Percentiles rank a stretch among this genome's conserved stretches.
Evolutionary conservation across 2,329 filamentous ascomycete species (phyloP).

Genomic region (Ophiostoma australiae): DNA sequence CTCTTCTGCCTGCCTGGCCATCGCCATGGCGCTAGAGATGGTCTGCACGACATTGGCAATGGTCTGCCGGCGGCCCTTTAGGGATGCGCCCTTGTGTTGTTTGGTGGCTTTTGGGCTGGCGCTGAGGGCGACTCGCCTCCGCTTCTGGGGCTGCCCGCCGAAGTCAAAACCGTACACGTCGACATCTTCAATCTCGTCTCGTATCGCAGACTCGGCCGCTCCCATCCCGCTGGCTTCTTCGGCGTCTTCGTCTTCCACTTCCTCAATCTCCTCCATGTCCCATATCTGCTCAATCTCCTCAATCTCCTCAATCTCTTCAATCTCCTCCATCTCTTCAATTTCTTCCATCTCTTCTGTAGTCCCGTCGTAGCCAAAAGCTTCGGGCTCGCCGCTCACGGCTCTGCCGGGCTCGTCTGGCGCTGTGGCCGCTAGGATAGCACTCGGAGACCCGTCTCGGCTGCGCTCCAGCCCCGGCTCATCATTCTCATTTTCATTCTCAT

Average conservation of each 20-base stretch:
- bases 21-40: neutral
- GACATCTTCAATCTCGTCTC: neutral
- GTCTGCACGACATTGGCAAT: neutral
- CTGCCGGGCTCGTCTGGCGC: neutral
- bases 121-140: neutral
- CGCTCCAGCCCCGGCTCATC: neutral
- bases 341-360: neutral
- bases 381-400: neutral
- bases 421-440: neutral
- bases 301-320: neutral
- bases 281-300: too few species aligned
- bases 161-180: neutral
- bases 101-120: neutral
- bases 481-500: too few species aligned
- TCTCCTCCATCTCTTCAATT: neutral
- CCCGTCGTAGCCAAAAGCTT: neutral
- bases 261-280: neutral
- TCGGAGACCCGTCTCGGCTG: neutral
- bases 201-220: neutral
- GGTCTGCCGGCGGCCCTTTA: neutral
- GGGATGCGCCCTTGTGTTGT: neutral
- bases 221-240: neutral
- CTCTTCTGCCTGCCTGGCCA: neutral
- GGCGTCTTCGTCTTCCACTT: neutral
- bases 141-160: neutral